Evolutionary conservation across 139 green algal species (phyloP).

Genomic region (Ettlia oleoabundans): DNA sequence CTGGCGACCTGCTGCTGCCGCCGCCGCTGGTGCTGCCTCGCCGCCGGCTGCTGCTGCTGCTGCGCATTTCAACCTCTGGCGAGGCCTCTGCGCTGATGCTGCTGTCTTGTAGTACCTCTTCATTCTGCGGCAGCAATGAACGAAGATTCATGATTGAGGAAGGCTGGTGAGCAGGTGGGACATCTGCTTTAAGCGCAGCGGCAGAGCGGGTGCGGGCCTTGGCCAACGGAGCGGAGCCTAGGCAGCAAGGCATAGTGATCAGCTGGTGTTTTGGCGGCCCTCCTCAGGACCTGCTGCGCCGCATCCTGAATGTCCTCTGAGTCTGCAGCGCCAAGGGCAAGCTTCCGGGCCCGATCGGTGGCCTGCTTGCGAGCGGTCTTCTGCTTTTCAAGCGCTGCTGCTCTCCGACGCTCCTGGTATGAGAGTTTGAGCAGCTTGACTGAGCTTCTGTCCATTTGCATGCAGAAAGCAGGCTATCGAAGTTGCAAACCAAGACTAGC

Average conservation of each 20-base stretch:
- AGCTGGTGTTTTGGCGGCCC: too few species aligned
- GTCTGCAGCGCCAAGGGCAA: constrained; percentile 26
- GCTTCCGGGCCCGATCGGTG: constrained; percentile 25
- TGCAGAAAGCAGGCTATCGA: not conserved
- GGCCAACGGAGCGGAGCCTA: too few species aligned
- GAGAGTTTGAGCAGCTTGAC: constrained; percentile 1
- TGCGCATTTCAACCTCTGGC: constrained; percentile 11
- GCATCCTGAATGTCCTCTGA: not conserved
- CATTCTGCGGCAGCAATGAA: not conserved
- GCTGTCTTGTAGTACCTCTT: not conserved
- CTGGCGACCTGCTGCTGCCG: not conserved
- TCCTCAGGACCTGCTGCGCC: not conserved
- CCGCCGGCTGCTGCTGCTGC: not conserved
- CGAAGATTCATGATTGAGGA: not conserved
- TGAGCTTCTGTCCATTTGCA: not conserved
- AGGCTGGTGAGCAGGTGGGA: not conserved
- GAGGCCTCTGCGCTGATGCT: not conserved
- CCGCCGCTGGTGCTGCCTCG: too few species aligned
- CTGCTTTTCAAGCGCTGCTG: constrained; percentile 52
- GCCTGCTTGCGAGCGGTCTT: constrained; percentile 32
- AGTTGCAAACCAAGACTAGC: not conserved
- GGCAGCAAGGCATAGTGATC: too few species aligned
- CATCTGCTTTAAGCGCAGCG: too few species aligned
- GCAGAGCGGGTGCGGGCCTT: too few species aligned
- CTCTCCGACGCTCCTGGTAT: constrained; percentile 55